Base-by-base conservation (phyloP, 768 basidiomycete genomes). In the Russula sp. region DNA sequence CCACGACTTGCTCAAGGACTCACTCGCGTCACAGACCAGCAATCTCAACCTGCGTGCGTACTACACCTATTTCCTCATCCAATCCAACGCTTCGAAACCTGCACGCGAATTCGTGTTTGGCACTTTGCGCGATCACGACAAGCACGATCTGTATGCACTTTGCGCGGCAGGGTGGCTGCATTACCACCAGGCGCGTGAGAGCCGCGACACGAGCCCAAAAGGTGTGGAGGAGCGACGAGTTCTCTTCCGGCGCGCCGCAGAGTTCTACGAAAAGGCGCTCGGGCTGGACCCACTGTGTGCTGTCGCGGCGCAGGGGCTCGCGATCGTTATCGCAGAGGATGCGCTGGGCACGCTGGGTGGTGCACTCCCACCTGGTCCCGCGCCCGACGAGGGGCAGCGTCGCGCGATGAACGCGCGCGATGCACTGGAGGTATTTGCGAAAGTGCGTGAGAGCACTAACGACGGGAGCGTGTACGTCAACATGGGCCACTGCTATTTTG, bases 401-500 rank as follows among this genome's bases (percentile, higher is more conserved):
- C 79, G 90, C 50, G 69, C 84, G 65, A 82, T 82, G 75, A 89
- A 91, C 68, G 84, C 92, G 3, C 81, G 92, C 7, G 93, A 97
- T 56, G 96, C 97, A 0, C 75, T 99, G 49, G 87, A 89, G 53
- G 82, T 96, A 40, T 93, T 99, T 70, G 88, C 86, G 3, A 93
- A 96, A 74, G 88, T 98, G 56, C 82, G 93, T 59, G 97, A 98
- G 76, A 88, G 86, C 2, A 75, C 94, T 57, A 82, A 84, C 62
- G 83, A 85, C 48, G 92, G 91, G 7, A 89, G 89, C 63, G 94
- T 97, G 4, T 94, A 95, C 71, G 79, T 92, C 70, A 99, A 99
- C 73, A 95, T 98, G 80, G 97, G 95, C 0, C 97, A 98, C 70
- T 97, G 94, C 70, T 90, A 94, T 72, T 96, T 92, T 71, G 83